Evolutionary conservation across 441 rosid genomes (phyloP).

Genomic region (Hura crepitans): DNA sequence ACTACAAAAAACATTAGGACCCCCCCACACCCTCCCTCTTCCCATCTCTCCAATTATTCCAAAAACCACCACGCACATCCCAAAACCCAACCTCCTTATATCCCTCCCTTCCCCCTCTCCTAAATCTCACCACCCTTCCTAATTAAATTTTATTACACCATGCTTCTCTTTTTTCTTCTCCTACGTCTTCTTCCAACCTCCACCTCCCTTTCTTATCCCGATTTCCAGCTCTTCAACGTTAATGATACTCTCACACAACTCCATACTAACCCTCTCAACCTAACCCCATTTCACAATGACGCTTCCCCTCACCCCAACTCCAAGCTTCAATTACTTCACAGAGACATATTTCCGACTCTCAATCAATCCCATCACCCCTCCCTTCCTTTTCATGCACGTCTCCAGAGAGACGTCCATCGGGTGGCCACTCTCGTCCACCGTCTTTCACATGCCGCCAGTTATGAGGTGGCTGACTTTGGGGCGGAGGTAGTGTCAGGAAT

Average conservation of each 20-base stretch:
- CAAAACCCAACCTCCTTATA: constrained; percentile 25
- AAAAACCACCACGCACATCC: constrained; percentile 23
- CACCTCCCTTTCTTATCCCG: constrained; percentile 35
- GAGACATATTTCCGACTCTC: constrained; percentile 43
- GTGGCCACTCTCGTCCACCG: constrained; percentile 50
- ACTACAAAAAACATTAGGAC: constrained; percentile 18
- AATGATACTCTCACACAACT: constrained; percentile 34
- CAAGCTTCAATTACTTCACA: constrained; percentile 56
- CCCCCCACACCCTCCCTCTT: background rate
- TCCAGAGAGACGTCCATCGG: constrained; percentile 56
- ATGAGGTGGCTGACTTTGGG: constrained; percentile 42
- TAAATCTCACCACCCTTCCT: background rate
- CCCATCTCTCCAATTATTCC: constrained; percentile 19
- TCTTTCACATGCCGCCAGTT: constrained; percentile 27
- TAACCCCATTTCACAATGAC: constrained; percentile 7
- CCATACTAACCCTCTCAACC: constrained; percentile 26
- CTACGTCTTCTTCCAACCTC: background rate
- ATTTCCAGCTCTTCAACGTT: constrained; percentile 56
- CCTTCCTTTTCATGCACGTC: constrained; percentile 55
- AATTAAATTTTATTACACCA: too few species aligned
- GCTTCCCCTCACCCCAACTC: constrained; percentile 11
- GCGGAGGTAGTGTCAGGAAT: constrained; percentile 74
- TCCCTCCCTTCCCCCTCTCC: constrained; percentile 1
- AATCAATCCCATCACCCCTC: constrained; percentile 21
- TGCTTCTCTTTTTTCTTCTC: too few species aligned